Percentiles rank a stretch among this genome's conserved stretches.
phyloP scores from a whole-genome alignment of 805 yeast species.

The Candida tibetensis region DNA sequence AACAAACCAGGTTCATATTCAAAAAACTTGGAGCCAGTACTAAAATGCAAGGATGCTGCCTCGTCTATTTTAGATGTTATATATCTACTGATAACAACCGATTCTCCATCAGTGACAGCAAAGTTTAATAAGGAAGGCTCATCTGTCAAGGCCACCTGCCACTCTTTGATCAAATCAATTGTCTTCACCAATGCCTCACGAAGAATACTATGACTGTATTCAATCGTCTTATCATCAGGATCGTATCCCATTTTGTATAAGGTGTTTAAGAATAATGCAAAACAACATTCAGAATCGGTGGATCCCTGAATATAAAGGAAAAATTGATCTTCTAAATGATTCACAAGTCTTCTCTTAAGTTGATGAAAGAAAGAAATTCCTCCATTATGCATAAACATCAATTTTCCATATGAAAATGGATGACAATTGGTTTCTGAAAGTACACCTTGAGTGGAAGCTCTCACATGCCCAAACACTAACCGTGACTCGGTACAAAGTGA shows the following conservation, averaged over 20 bases:
- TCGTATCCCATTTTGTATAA: conserved; percentile 73
- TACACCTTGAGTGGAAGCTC: conserved; percentile 95
- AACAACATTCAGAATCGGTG: conserved; percentile 94
- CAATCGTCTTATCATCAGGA: conserved; percentile 41
- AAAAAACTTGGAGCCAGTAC: conserved; percentile 87
- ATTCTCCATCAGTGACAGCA: conserved; percentile 91
- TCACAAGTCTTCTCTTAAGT: conserved; percentile 71
- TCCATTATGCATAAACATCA: conserved; percentile 98
- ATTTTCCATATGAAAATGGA: conserved; percentile 82
- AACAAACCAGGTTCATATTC: conserved; percentile 91
- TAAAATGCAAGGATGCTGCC: conserved; percentile 93
- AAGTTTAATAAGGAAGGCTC: conserved; percentile 84
- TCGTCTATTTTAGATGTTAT: conserved; percentile 88
- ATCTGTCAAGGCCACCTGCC: conserved; percentile 64
- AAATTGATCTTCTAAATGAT: conserved; percentile 75
- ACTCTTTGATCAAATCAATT: conserved; percentile 69
- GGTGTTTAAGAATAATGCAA: conserved; percentile 82
- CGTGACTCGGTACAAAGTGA: conserved; percentile 84
- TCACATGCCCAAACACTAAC: conserved; percentile 89
- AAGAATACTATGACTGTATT: conserved; percentile 52
- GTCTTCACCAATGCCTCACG: conserved; percentile 71
- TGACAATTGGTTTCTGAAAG: conserved; percentile 95
- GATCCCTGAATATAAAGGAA: conserved; percentile 84
- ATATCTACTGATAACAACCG: conserved; percentile 84
- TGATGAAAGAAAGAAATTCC: conserved; percentile 69